Evolutionary conservation across 1,139 yeast genomes (phyloP).

Genomic region (Blastobotrys petasosporus): DNA sequence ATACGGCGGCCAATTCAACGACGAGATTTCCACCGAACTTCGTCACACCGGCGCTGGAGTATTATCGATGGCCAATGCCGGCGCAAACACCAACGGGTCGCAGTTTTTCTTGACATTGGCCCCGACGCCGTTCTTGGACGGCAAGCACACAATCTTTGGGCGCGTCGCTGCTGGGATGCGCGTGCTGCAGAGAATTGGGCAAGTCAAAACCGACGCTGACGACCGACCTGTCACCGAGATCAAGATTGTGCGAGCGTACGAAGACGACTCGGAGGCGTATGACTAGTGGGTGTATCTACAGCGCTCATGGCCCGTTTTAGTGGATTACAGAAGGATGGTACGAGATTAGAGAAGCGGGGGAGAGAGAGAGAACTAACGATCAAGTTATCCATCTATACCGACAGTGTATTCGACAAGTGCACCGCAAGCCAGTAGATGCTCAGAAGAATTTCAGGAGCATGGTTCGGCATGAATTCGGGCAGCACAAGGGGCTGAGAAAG

Average conservation of each 20-base stretch:
- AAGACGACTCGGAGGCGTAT: slow-evolving; percentile 4
- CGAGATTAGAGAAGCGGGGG: slow-evolving; percentile 6
- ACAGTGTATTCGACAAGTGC: slow-evolving; percentile 33
- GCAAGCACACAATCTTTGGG: slow-evolving; percentile 54
- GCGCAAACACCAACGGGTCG: slow-evolving; percentile 37
- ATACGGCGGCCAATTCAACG: slow-evolving; percentile 29
- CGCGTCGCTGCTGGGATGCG: slow-evolving; percentile 50
- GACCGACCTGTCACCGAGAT: slow-evolving; percentile 37
- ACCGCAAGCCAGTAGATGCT: slow-evolving; percentile 32
- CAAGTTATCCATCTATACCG: slow-evolving; percentile 35
- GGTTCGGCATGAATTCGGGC: slow-evolving; percentile 57
- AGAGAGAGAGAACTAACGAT: not conserved
- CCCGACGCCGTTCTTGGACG: slow-evolving; percentile 43
- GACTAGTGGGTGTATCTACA: not conserved
- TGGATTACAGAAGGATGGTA: slow-evolving; percentile 32
- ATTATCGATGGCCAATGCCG: slow-evolving; percentile 42
- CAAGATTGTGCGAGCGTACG: slow-evolving; percentile 17
- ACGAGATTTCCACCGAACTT: slow-evolving; percentile 48
- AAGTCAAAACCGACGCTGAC: slow-evolving; percentile 42
- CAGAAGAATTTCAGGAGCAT: slow-evolving; percentile 30
- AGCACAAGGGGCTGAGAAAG: slow-evolving; percentile 53
- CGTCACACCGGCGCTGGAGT: slow-evolving; percentile 50
- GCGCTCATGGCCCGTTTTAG: slow-evolving; percentile 21
- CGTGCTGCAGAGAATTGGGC: slow-evolving; percentile 46
- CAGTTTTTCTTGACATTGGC: slow-evolving; percentile 50